Evolutionary conservation across 2,329 filamentous ascomycete species (phyloP).

Genomic region (Gaeumannomyces tritici): DNA sequence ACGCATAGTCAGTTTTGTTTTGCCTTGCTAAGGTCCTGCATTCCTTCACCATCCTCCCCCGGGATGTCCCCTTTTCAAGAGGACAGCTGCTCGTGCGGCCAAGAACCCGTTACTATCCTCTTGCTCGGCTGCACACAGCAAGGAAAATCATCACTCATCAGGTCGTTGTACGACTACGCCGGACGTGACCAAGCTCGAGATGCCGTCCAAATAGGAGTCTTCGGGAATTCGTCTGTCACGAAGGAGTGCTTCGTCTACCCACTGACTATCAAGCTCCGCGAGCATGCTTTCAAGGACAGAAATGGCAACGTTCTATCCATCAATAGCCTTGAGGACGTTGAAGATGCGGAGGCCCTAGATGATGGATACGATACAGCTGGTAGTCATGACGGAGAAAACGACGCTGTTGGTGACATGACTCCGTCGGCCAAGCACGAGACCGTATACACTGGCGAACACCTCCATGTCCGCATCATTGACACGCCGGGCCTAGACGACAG

Average conservation of each 20-base stretch:
- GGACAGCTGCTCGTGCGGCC: not conserved
- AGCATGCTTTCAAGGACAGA: not conserved
- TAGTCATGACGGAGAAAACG: not conserved
- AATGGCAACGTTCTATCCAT: not conserved
- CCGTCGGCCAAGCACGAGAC: not conserved
- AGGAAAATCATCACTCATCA: not conserved
- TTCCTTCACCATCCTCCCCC: not conserved
- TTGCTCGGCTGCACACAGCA: not conserved
- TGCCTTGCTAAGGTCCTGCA: not conserved
- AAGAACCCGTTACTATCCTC: not conserved
- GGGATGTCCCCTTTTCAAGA: not conserved
- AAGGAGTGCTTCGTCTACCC: not conserved
- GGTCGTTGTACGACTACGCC: not conserved
- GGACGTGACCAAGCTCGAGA: not conserved
- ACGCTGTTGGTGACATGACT: not conserved
- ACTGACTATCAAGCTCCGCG: not conserved
- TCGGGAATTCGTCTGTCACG: not conserved
- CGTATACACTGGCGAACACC: not conserved
- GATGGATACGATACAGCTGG: not conserved
- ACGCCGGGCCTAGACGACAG: not conserved
- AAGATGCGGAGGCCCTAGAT: not conserved
- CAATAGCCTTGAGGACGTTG: not conserved
- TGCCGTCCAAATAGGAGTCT: not conserved
- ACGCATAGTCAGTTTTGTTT: no score
- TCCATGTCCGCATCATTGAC: constrained; percentile 2